A percentile compares a stretch with the other conserved stretches of the same genome.
These are phyloP conservation scores for Saksenaea vasiformis DNA, from an alignment of 371 early-diverging fungal species.

Conservation along the genomic window DNA sequence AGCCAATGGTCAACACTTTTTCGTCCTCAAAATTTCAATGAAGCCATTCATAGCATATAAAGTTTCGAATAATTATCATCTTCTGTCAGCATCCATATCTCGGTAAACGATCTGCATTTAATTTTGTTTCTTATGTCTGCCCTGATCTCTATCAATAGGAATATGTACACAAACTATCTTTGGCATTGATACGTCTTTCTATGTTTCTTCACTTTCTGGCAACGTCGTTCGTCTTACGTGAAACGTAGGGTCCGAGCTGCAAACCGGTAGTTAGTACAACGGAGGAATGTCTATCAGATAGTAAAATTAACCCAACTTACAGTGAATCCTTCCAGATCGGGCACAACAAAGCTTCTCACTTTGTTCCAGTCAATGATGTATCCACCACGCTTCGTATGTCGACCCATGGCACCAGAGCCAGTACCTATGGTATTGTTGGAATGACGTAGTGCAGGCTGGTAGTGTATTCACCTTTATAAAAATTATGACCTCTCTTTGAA, in stretches of 20 bases:
- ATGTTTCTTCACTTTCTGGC: constrained; percentile 2
- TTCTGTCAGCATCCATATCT: too few relatives aligned
- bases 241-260: constrained; percentile 73
- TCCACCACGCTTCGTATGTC: constrained; percentile 79
- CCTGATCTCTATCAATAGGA: too few relatives aligned
- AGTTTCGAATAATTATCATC: too few relatives aligned
- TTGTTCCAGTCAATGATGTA: constrained; percentile 74
- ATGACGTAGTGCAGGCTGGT: neutral
- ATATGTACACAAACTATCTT: neutral
- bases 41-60: too few relatives aligned
- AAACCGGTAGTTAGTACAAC: neutral
- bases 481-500: constrained; percentile 81
- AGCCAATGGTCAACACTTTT: too few relatives aligned
- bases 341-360: constrained; percentile 82
- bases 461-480: constrained; percentile 69
- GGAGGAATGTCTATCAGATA: neutral
- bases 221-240: constrained; percentile 50
- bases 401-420: constrained; percentile 82
- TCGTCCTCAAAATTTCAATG: too few relatives aligned
- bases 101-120: neutral
- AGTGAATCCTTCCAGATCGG: constrained; percentile 71
- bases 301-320: constrained; percentile 35
- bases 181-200: neutral
- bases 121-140: neutral
- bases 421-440: constrained; percentile 55